phyloP scores from a whole-genome alignment of 768 basidiomycete genomes.

The Inosperma sp. region DNA sequence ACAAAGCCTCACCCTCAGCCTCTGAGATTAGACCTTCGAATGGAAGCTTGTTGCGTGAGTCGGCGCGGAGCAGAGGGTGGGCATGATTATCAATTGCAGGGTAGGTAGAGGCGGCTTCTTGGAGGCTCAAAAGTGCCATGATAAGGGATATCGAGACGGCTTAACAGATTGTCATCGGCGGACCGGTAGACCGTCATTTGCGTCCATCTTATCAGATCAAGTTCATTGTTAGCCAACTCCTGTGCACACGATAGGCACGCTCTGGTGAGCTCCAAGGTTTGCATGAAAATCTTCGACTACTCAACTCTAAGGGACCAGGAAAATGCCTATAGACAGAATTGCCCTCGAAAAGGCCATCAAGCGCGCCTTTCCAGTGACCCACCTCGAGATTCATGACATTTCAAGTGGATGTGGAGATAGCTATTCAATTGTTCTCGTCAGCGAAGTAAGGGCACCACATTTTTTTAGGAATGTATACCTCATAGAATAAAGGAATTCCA shows the following conservation, averaged over 20 bases:
- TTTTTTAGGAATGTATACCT: not conserved
- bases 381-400: constrained; percentile 71
- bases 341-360: constrained; percentile 63
- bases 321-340: constrained; percentile 60
- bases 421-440: constrained; percentile 71
- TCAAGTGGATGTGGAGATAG: constrained; percentile 80
- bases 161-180: no score
- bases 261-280: no score
- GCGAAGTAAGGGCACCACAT: constrained; percentile 46
- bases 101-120: constrained; percentile 29
- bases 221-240: no score
- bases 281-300: no score
- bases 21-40: constrained; percentile 68
- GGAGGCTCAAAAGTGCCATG: no score
- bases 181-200: no score
- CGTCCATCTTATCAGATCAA: constrained; percentile 25
- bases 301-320: no score
- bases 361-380: constrained; percentile 54
- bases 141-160: no score
- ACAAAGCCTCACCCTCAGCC: constrained; percentile 49
- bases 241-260: no score
- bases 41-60: constrained; percentile 42
- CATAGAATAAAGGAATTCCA: constrained; percentile 53
- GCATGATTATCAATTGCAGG: constrained; percentile 80
- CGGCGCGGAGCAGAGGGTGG: constrained; percentile 57